phyloP scores from a whole-genome alignment of 805 yeast genomes.

The Kodamaea fukazawae region DNA sequence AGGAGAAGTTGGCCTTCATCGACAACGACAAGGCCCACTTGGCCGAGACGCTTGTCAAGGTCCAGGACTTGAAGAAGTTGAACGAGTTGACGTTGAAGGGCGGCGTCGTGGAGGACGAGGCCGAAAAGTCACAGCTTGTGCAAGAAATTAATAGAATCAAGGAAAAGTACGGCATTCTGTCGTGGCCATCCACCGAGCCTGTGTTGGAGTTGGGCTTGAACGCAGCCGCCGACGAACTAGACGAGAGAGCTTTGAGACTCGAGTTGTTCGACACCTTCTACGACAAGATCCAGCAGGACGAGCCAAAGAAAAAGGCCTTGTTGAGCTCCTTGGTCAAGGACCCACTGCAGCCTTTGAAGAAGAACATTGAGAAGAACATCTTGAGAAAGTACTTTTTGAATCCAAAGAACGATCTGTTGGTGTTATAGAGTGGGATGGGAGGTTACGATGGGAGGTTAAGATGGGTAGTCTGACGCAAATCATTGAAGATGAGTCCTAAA shows the following conservation, averaged over 20 bases:
- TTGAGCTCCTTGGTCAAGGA: constrained; percentile 26
- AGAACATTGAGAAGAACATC: constrained; percentile 65
- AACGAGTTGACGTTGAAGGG: constrained; percentile 28
- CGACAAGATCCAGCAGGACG: constrained; percentile 26
- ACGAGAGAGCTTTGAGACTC: constrained; percentile 28
- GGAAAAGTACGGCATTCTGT: constrained; percentile 32
- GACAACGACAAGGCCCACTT: constrained; percentile 39
- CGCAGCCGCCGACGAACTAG: constrained; percentile 26
- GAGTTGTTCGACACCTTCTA: constrained; percentile 27
- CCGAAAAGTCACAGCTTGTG: constrained; percentile 22
- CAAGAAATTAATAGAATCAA: constrained; percentile 36
- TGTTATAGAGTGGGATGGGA: background rate
- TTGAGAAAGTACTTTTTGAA: constrained; percentile 60
- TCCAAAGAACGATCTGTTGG: constrained; percentile 11
- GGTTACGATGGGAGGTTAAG: too few species aligned
- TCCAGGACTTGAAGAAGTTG: constrained; percentile 37
- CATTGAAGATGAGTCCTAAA: too few species aligned
- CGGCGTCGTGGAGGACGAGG: constrained; percentile 20
- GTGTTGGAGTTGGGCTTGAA: constrained; percentile 33
- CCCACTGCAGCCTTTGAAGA: constrained; percentile 43
- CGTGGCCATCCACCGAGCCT: constrained; percentile 44
- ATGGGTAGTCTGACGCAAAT: too few species aligned
- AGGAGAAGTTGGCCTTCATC: constrained; percentile 52
- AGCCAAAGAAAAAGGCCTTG: constrained; percentile 24
- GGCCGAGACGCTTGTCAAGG: constrained; percentile 26